Evolutionary conservation across 371 early-diverging fungal genomes (phyloP), one percentile per base, ranked within the genome.

Genomic region (Mortierella sp.): DNA sequence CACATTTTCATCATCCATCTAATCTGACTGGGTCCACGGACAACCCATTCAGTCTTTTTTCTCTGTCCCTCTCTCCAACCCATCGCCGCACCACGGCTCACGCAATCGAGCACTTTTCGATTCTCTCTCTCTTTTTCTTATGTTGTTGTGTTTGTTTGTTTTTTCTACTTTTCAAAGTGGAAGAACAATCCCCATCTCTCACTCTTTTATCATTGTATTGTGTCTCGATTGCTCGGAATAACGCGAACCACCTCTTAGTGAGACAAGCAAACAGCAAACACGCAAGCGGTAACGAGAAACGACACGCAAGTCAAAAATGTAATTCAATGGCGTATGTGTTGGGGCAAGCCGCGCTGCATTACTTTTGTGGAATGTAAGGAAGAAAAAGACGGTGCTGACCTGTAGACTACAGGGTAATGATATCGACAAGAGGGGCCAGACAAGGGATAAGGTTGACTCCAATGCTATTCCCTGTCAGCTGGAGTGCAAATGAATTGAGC

Each of bases 21-120:
- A 82, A 82, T 82, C 82, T 78, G 50, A 40, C 40, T 55, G 48
- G 48, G 61, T 67, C 79, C 82, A 82, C 82, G 82, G 82, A 82
- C 81, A 81, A 78, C 57, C 46, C 53, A 73, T 57, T 59, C 59
- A 31, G n/a, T 13, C 37, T 46, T n/a, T 24, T 57, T 37, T 21
- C 46, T 24, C 24, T 28, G 11, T 70, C 26, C 55, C 28, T 9
- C 46, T 69, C 69, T 46, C 51, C 69, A 37, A 16, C 69, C 48
- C 51, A n/a, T 75, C 43, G 14, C 24, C 53, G 31, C 1, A n/a
- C 40, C 53, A 64, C 11, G 34, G 46, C 61, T 31, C 59, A 43
- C 59, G 24, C 21, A 48, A 34, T 37, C 64, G 24, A 64, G 34
- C 24, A 9, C 16, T 61, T 21, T 64, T 64, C 21, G 24, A 37